These are phyloP conservation scores for Anisodus tanguticus DNA, from an alignment of 257 asterid species.

Conservation along the genomic window DNA sequence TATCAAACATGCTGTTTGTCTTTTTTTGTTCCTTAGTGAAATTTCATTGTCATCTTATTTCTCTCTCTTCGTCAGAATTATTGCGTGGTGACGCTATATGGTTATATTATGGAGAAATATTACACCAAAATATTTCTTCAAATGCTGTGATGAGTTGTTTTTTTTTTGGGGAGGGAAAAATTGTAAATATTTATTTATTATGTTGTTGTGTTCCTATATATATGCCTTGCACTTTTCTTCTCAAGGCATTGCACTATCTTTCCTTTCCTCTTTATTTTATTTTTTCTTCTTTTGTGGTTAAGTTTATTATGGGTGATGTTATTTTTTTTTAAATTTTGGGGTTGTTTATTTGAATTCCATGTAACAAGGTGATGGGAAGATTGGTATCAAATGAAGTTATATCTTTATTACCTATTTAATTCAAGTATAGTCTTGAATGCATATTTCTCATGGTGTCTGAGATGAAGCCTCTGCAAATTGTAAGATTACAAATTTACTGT, in stretches of 20 bases:
- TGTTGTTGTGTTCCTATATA: neutral
- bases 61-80: neutral
- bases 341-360: neutral
- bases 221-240: constrained; percentile 23
- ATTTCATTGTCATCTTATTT: constrained; percentile 6
- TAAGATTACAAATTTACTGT: neutral
- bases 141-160: constrained; percentile 14
- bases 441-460: neutral
- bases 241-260: neutral
- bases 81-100: constrained; percentile 21
- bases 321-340: neutral
- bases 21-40: constrained; percentile 31
- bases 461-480: neutral
- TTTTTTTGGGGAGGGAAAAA: neutral
- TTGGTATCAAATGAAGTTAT: constrained; percentile 14
- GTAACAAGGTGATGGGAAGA: constrained; percentile 22
- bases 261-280: neutral
- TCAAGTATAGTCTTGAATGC: neutral
- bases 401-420: neutral
- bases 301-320: neutral
- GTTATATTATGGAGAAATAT: neutral
- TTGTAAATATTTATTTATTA: neutral
- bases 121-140: neutral
- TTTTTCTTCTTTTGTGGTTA: neutral
- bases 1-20: constrained; percentile 31